A percentile compares a stretch with the other conserved stretches of the same genome.
Evolutionary conservation across 306 rosid genomes (phyloP).

Genomic region (Benincasa hispida): DNA sequence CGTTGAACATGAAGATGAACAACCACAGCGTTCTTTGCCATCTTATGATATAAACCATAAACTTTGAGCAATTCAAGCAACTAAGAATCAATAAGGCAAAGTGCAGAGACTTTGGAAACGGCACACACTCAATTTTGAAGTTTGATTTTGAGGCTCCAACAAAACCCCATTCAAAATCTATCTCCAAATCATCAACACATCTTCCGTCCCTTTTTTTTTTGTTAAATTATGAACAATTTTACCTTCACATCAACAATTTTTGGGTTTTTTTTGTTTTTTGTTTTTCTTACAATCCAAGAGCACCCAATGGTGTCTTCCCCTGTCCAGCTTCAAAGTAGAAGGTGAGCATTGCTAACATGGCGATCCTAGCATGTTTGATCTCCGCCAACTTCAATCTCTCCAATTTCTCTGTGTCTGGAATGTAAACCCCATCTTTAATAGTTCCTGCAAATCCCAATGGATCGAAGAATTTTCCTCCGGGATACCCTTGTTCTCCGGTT

Average conservation of each 20-base stretch:
- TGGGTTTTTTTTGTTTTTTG: not conserved
- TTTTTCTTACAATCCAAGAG: slow-evolving; percentile 69
- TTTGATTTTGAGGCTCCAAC: not conserved
- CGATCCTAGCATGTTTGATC: slow-evolving; percentile 88
- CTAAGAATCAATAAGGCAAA: not conserved
- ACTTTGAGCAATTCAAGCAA: not conserved
- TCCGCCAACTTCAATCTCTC: slow-evolving; percentile 88
- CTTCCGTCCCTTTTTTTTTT: not conserved
- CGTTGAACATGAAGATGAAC: no score
- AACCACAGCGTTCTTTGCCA: no score
- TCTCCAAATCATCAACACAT: not conserved
- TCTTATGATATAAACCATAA: no score
- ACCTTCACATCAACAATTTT: not conserved
- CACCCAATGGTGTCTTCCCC: slow-evolving; percentile 96
- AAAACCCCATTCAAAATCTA: not conserved
- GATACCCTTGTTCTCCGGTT: slow-evolving; percentile 93
- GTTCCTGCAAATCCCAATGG: slow-evolving; percentile 68
- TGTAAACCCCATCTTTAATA: slow-evolving; percentile 45
- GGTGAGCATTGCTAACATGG: slow-evolving; percentile 89
- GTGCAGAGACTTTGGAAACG: not conserved
- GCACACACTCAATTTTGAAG: not conserved
- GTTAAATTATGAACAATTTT: slow-evolving; percentile 1
- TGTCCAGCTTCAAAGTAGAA: slow-evolving; percentile 99
- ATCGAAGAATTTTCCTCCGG: slow-evolving; percentile 92
- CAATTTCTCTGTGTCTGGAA: slow-evolving; percentile 53